These are phyloP conservation scores for Ophiocordyceps camponoti-rufipedis DNA, from an alignment of 2,329 filamentous ascomycete genomes.

Conservation along the genomic window DNA sequence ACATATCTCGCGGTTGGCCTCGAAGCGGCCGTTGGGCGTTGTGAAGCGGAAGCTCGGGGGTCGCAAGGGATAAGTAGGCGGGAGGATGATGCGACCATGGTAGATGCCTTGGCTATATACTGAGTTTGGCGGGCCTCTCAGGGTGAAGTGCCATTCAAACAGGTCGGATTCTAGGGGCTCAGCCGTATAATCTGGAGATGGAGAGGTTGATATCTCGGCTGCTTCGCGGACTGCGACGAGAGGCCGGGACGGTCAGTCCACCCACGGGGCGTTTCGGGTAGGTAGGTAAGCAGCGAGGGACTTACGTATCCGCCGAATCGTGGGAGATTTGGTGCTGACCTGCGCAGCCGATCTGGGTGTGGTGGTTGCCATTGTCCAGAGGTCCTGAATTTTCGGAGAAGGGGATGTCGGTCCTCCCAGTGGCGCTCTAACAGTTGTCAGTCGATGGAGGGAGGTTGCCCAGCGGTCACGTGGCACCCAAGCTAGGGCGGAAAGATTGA, in stretches of 20 bases:
- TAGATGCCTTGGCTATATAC: constrained; percentile 72
- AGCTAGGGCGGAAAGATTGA: too few relatives aligned
- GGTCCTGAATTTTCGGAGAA: too few relatives aligned
- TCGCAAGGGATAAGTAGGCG: constrained; percentile 74
- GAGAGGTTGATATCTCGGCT: constrained; percentile 60
- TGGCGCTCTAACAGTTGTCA: too few relatives aligned
- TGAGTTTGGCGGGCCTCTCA: constrained; percentile 72
- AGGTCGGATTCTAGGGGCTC: constrained; percentile 75
- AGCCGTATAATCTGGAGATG: constrained; percentile 73
- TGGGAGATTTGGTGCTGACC: constrained; percentile 62
- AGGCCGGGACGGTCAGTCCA: background rate
- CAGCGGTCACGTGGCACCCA: too few relatives aligned
- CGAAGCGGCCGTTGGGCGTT: constrained; percentile 82
- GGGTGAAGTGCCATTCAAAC: constrained; percentile 97
- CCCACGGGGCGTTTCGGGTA: background rate
- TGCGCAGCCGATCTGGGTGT: constrained; percentile 12
- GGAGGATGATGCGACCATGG: constrained; percentile 86
- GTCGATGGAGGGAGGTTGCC: too few relatives aligned
- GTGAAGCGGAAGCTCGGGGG: constrained; percentile 93
- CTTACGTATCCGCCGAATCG: constrained; percentile 68
- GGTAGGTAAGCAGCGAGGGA: constrained; percentile 1
- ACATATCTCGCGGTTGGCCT: constrained; percentile 93
- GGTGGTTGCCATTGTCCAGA: background rate
- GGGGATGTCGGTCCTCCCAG: too few relatives aligned
- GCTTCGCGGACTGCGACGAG: constrained; percentile 60